Base-by-base conservation (phyloP, 1,284 basidiomycete genomes). In the Puccinia triticina region DNA sequence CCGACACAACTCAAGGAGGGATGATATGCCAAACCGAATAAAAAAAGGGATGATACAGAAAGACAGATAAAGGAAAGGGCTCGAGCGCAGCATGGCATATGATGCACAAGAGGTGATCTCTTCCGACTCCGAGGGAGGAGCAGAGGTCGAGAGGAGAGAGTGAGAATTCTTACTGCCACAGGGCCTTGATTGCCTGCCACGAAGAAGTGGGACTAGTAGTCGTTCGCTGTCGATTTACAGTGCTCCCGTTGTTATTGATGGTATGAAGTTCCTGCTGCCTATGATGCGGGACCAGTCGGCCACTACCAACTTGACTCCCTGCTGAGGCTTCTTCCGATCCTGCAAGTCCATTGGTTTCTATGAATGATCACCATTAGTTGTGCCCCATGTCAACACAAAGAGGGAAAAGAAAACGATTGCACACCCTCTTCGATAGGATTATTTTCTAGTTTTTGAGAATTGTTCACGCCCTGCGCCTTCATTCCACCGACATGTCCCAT, bases 171-270 rank as follows among this genome's bases (percentile, higher is more conserved):
- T 48, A 77, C 43, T 77, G 76, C 76, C 76, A 77, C 40, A 77
- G 43, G 34, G 61, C 76, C 46, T 67, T 64, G 12, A 77, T 77
- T 29, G 76, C 76, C 37, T 77, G 76, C 76, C 76, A 77, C 29
- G 76, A 77, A 32, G 76, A 77, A 50, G 59, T 48, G 32, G 76
- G 76, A 53, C 61, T 77, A 3, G 40, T 77, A 77, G 76, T 67
- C n/a, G 76, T 59, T 75, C 73, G 73, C 53, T 75, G 73, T 55
- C 53, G 73, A 75, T 75, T 75, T n/a, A 75, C 46, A 37, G 46
- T 40, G 32, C 29, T 40, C 50, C 29, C 53, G 11, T 59, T 75
- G 73, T 53, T 40, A 75, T 57, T 37, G 53, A 59, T 75, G 73
- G 73, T 75, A 75, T 75, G 43, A n/a, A 40, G 32, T 75, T 75